Percentiles rank a stretch among this genome's conserved stretches.
Evolutionary conservation across 2,329 filamentous ascomycete genomes (phyloP).

Genomic region (Ophiostoma tasmaniense): DNA sequence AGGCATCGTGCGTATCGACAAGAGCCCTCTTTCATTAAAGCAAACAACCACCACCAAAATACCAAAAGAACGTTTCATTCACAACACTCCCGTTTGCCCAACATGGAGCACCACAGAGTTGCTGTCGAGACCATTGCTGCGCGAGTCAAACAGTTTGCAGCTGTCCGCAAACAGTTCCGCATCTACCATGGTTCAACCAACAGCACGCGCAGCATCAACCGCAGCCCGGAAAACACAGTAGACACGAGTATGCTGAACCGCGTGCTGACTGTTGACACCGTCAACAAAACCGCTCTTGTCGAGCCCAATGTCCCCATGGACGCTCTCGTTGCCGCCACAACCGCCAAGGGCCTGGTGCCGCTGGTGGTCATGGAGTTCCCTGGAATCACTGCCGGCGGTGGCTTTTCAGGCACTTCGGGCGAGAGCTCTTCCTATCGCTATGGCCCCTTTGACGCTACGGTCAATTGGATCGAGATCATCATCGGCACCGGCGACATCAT

Average conservation of each 20-base stretch:
- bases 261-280: conserved; percentile 53
- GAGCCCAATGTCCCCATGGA: conserved; percentile 67
- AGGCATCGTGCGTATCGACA: not conserved
- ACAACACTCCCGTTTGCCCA: not conserved
- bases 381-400: conserved; percentile 59
- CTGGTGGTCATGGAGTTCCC: conserved; percentile 65
- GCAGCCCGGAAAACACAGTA: conserved; percentile 46
- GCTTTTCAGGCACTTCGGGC: conserved; percentile 57
- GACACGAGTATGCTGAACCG: conserved; percentile 57
- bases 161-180: conserved; percentile 48
- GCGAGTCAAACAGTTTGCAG: conserved; percentile 36
- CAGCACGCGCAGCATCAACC: conserved; percentile 55
- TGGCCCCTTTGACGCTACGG: conserved; percentile 57
- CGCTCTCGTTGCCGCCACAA: conserved; percentile 47
- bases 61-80: too few relatives aligned
- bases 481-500: conserved; percentile 49
- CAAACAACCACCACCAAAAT: not conserved
- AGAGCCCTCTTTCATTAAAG: not conserved
- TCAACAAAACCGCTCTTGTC: conserved; percentile 47
- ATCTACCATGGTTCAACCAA: conserved; percentile 72
- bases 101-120: not conserved
- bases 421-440: conserved; percentile 59
- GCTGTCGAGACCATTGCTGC: not conserved
- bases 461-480: conserved; percentile 56
- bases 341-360: conserved; percentile 47